Conservation (phyloP, 148 eudicot genomes). For the Fallopia convolvulus region DNA sequence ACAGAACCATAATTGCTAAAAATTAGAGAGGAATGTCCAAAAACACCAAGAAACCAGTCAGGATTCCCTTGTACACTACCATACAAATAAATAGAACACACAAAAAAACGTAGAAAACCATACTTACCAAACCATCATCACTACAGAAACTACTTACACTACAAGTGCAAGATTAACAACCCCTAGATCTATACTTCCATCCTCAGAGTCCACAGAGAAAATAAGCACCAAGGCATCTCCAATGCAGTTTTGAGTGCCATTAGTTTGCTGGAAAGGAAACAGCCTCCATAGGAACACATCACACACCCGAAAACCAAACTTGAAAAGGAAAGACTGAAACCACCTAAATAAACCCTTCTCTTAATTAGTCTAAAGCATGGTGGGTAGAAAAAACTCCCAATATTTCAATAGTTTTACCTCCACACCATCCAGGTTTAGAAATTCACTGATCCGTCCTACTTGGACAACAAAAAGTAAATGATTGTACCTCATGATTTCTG, state of each 20-base stretch:
- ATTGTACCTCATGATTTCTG: constrained; percentile 34
- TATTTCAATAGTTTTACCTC: not conserved
- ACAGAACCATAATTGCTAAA: not conserved
- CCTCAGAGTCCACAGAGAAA: not conserved
- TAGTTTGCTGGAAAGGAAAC: not conserved
- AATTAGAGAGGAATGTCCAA: not conserved
- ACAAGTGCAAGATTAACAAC: not conserved
- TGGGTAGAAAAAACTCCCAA: not conserved
- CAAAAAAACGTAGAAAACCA: not conserved
- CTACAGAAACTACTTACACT: constrained; percentile 5
- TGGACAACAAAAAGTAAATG: not conserved
- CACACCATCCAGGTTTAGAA: not conserved
- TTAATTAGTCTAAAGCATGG: not conserved
- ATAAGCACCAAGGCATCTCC: not conserved
- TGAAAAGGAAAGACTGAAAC: not conserved
- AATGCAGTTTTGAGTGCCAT: not conserved
- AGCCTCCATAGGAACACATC: not conserved
- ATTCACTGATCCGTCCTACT: not conserved
- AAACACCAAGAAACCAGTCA: not conserved
- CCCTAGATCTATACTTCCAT: not conserved
- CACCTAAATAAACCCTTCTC: not conserved
- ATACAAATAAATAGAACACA: not conserved
- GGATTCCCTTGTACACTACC: not conserved
- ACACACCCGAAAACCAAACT: constrained; percentile 1
- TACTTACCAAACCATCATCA: not conserved